Evolutionary conservation across 164 flowering plant species (phyloP).

Genomic region (Nymphaea colorata): DNA sequence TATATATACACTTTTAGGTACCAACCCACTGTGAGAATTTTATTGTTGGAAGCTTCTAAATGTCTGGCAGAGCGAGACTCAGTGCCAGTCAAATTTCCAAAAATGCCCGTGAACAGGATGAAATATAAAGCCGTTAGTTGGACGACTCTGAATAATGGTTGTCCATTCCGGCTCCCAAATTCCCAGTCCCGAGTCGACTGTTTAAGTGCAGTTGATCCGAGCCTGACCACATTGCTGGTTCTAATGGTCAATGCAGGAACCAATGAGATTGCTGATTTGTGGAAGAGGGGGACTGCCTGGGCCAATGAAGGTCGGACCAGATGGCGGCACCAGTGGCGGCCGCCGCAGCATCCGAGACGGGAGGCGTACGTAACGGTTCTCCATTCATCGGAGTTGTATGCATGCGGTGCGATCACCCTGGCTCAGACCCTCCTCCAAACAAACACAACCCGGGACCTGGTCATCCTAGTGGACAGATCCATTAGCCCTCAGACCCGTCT

Average conservation of each 20-base stretch:
- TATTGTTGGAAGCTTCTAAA: too few relatives aligned
- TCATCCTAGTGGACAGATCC: slow-evolving; percentile 68
- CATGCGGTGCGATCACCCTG: slow-evolving; percentile 87
- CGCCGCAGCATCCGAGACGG: slow-evolving; percentile 15
- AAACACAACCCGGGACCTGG: slow-evolving; percentile 71
- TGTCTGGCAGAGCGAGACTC: too few relatives aligned
- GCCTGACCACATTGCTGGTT: not conserved
- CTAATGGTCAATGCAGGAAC: slow-evolving; percentile 24
- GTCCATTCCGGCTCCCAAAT: too few relatives aligned
- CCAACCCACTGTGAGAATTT: too few relatives aligned
- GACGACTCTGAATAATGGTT: too few relatives aligned
- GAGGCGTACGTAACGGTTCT: slow-evolving; percentile 91
- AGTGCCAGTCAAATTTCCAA: too few relatives aligned
- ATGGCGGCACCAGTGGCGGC: not conserved
- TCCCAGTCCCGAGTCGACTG: not conserved
- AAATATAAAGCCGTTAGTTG: too few relatives aligned
- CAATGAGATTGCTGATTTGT: slow-evolving; percentile 37
- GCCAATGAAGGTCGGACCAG: not conserved
- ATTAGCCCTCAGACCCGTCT: slow-evolving; percentile 42
- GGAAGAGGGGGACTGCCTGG: slow-evolving; percentile 15
- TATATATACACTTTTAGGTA: too few relatives aligned
- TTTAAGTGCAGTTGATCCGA: not conserved
- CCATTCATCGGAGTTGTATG: slow-evolving; percentile 78
- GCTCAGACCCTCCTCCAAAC: slow-evolving; percentile 65
- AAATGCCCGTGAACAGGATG: too few relatives aligned